These are phyloP conservation scores for Eimeria falciformis DNA, from an alignment of 169 alveolate genomes.

Conservation along the genomic window DNA sequence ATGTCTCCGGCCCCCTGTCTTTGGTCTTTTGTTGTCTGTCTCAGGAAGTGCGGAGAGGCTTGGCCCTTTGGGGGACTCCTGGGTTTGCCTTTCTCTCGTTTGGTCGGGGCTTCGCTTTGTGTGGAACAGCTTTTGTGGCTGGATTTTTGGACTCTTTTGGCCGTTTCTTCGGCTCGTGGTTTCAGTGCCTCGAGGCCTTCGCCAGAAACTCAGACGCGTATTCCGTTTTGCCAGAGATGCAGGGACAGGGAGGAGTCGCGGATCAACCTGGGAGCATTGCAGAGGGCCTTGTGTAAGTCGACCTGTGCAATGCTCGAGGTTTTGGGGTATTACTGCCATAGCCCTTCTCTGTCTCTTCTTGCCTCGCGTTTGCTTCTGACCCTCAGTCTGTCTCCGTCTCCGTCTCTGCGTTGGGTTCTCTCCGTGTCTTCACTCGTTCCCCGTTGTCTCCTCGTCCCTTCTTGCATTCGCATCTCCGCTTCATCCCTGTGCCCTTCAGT, in stretches of 20 bases:
- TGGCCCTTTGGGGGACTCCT: slow-evolving; percentile 49
- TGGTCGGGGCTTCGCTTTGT: slow-evolving; percentile 47
- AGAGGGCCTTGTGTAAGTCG: slow-evolving; percentile 75
- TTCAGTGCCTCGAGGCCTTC: slow-evolving; percentile 66
- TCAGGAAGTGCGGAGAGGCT: slow-evolving; percentile 46
- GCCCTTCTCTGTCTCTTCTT: neutral
- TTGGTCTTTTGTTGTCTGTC: neutral
- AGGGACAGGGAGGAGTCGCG: slow-evolving; percentile 34
- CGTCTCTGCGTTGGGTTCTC: no score
- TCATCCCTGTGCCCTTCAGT: no score
- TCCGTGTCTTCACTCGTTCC: no score
- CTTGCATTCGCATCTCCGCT: no score
- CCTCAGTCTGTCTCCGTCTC: neutral
- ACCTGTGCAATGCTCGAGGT: no score
- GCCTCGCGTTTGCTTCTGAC: neutral
- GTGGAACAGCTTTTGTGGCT: slow-evolving; percentile 52
- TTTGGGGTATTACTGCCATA: neutral
- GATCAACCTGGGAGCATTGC: slow-evolving; percentile 74
- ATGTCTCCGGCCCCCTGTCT: no score
- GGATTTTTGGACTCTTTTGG: slow-evolving; percentile 64
- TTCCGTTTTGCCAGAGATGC: slow-evolving; percentile 46
- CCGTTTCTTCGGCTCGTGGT: slow-evolving; percentile 76
- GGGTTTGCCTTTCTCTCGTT: slow-evolving; percentile 52
- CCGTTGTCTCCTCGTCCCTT: no score
- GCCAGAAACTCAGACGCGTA: slow-evolving; percentile 67